phyloP scores from a whole-genome alignment of 2,329 filamentous ascomycete genomes.

The Sclerotinia subarctica region DNA sequence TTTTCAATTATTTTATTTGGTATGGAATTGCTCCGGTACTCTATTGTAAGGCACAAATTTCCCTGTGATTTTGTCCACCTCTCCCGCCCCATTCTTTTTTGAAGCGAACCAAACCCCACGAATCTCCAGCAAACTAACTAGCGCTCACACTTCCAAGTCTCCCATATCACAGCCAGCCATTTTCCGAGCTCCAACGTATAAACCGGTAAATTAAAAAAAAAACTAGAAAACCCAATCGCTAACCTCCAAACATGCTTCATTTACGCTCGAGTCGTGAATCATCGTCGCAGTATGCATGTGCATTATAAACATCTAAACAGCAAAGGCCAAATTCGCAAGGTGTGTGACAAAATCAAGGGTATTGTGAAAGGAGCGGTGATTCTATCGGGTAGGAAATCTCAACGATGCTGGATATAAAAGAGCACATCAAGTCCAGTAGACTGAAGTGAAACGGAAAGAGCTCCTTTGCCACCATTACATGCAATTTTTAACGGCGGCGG shows the following conservation, averaged over 20 bases:
- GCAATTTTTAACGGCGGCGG: neutral
- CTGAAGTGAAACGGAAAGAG: neutral
- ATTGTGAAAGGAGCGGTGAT: neutral
- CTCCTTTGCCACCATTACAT: neutral
- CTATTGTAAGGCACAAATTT: constrained; percentile 8
- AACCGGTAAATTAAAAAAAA: constrained; percentile 8
- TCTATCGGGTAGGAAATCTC: constrained; percentile 6
- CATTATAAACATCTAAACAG: constrained; percentile 21
- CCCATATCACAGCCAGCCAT: neutral
- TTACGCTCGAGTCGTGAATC: constrained; percentile 27
- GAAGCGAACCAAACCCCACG: constrained; percentile 15
- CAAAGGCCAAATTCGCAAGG: constrained; percentile 10
- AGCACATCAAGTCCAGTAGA: neutral
- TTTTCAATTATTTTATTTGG: constrained; percentile 12
- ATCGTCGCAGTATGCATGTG: constrained; percentile 19
- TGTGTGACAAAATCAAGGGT: constrained; percentile 9
- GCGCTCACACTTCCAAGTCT: neutral
- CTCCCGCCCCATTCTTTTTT: constrained; percentile 8
- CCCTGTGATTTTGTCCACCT: constrained; percentile 9
- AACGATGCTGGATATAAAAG: constrained; percentile 7
- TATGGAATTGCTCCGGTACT: constrained; percentile 14
- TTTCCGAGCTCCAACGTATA: neutral
- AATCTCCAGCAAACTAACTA: constrained; percentile 4
- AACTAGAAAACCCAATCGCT: constrained; percentile 29
- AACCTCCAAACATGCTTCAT: constrained; percentile 32